Evolutionary conservation across 169 alveolate genomes (phyloP), one percentile per base, ranked within the genome.

Genomic region (Plasmodium berghei): DNA sequence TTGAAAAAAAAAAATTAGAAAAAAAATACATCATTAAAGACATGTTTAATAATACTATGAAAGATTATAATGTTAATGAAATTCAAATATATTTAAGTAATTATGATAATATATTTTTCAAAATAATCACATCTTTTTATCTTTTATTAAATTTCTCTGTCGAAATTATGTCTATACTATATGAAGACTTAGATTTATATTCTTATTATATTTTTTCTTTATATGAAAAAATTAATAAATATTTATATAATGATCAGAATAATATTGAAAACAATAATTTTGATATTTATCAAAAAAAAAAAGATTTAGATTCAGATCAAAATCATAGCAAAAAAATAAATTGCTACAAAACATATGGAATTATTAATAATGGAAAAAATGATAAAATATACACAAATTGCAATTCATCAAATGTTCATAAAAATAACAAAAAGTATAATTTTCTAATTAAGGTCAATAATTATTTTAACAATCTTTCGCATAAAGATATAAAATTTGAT

Each of bases 21-120:
- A 77, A 64, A 63, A 80, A 77, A 52, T 64, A 63, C 22, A 28
- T 52, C 8, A 58, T 77, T 20, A 77, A 77, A 69, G 89, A 77
- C 20, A 20, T 77, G 12, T 77, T 77, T 24, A 77, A 77, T 58
- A 63, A 77, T 34, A 63, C 77, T 9, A 77, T 77, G 9, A 77
- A 64, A 46, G 54, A 58, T 64, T 64, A 77, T 18, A 56, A 40
- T 14, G 55, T 69, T 40, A 64, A 64, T 64, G 72, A 77, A 10
- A 58, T 77, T 64, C 71, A 77, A 10, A 24, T 77, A n/a, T 77
- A 64, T 77, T 52, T 77, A 49, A 77, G 89, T 49, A 63, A 64
- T 52, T 77, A 77, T 58, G 89, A 77, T 34, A 62, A 77, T 45
- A 56, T 77, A 48, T 77, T 77, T 64, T 77, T 77, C 49, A 77